Evolutionary conservation across 1,284 basidiomycete species (phyloP).

Genomic region (Heterobasidion parviporum): DNA sequence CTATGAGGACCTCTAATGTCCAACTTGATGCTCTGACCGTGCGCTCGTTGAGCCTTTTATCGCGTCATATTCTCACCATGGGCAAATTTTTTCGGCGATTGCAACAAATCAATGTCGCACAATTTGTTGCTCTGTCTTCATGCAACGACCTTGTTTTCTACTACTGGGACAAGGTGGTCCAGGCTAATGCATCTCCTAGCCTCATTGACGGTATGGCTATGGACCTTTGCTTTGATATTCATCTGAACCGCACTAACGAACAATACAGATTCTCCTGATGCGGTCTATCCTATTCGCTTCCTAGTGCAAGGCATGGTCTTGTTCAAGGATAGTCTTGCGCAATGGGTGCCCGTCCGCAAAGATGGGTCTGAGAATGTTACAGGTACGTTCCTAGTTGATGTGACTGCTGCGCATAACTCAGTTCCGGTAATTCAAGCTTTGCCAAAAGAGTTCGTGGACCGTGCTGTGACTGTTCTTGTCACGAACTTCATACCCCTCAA

Average conservation of each 20-base stretch:
- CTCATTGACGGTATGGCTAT: constrained; percentile 44
- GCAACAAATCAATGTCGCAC: constrained; percentile 49
- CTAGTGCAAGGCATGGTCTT: constrained; percentile 82
- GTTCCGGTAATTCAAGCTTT: constrained; percentile 41
- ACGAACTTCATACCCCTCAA: constrained; percentile 80
- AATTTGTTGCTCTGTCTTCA: constrained; percentile 56
- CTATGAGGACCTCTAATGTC: constrained; percentile 18
- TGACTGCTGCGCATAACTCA: background rate
- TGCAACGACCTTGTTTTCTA: constrained; percentile 63
- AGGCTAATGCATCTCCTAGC: constrained; percentile 45
- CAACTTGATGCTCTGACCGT: constrained; percentile 20
- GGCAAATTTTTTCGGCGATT: constrained; percentile 73
- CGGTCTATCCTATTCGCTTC: constrained; percentile 69
- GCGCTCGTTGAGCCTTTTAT: constrained; percentile 45
- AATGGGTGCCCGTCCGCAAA: constrained; percentile 60
- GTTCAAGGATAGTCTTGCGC: constrained; percentile 77
- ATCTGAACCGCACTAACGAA: background rate
- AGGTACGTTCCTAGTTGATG: constrained; percentile 32
- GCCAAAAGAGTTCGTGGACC: constrained; percentile 66
- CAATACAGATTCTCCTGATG: constrained; percentile 36
- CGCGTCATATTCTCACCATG: constrained; percentile 57
- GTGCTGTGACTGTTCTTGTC: constrained; percentile 71
- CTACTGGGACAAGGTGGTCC: constrained; percentile 71
- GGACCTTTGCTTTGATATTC: background rate
- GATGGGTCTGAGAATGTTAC: constrained; percentile 51